These are phyloP conservation scores for Schwanniomyces sp. DNA, from an alignment of 805 yeast species.

Conservation along the genomic window DNA sequence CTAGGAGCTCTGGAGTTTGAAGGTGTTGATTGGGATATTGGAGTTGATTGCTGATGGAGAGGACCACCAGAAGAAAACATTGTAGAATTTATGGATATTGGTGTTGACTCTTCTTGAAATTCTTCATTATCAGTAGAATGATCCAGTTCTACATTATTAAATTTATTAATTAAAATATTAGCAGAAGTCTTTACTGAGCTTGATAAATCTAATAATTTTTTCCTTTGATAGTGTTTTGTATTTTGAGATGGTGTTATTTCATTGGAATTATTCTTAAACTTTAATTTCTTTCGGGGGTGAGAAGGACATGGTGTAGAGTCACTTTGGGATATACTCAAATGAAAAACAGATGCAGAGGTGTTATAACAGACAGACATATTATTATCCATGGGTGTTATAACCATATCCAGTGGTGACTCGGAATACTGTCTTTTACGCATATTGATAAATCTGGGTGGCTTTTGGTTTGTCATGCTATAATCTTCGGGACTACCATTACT, in stretches of 20 bases:
- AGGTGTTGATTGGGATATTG: constrained; percentile 44
- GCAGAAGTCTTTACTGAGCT: constrained; percentile 29
- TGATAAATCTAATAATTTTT: constrained; percentile 29
- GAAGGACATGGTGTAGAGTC: constrained; percentile 47
- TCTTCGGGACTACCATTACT: background rate
- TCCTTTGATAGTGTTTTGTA: constrained; percentile 13
- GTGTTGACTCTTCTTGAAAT: constrained; percentile 7
- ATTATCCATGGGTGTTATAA: constrained; percentile 20
- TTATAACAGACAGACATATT: constrained; percentile 9
- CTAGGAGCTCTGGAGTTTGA: constrained; percentile 39
- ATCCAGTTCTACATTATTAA: constrained; percentile 8
- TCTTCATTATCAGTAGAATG: constrained; percentile 8
- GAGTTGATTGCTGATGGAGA: constrained; percentile 23
- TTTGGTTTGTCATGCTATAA: background rate
- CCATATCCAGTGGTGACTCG: constrained; percentile 25
- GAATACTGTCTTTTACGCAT: constrained; percentile 24
- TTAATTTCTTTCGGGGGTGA: constrained; percentile 38
- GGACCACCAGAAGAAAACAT: background rate
- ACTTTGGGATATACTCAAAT: constrained; percentile 29
- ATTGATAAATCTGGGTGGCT: constrained; percentile 19
- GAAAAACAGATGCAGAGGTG: constrained; percentile 8
- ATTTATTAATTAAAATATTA: constrained; percentile 17
- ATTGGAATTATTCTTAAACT: constrained; percentile 16
- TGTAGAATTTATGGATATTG: constrained; percentile 5
- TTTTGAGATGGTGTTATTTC: constrained; percentile 8